A percentile compares a stretch with the other conserved stretches of the same genome.
Evolutionary conservation across 108 stramenopile species (phyloP).

Genomic region (Tribonema minus): DNA sequence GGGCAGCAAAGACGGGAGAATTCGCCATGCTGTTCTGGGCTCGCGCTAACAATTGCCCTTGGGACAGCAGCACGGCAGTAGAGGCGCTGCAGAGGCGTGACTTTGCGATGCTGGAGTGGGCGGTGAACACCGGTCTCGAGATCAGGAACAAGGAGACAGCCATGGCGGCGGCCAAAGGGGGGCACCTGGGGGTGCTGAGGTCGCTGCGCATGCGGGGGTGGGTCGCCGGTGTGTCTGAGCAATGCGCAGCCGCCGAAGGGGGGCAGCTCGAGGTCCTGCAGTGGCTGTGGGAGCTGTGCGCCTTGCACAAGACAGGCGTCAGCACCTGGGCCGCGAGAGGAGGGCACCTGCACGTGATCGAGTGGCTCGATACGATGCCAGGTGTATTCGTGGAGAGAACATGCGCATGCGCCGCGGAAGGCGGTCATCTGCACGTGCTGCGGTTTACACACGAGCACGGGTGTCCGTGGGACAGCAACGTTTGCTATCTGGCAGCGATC

Average conservation of each 20-base stretch:
- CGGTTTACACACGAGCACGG: not conserved
- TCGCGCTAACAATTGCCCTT: not conserved
- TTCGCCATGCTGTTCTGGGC: not conserved
- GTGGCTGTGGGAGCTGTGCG: too few relatives aligned
- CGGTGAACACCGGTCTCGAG: too few relatives aligned
- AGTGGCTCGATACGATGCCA: not conserved
- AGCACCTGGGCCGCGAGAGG: not conserved
- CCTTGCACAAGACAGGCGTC: too few relatives aligned
- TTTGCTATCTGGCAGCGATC: conserved; percentile 8
- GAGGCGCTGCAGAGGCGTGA: too few relatives aligned
- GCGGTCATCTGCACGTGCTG: not conserved
- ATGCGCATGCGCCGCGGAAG: not conserved
- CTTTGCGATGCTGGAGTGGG: too few relatives aligned
- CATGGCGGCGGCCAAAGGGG: not conserved
- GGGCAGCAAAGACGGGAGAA: not conserved
- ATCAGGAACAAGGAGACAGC: too few relatives aligned
- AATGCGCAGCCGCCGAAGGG: too few relatives aligned
- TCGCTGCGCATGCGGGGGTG: too few relatives aligned
- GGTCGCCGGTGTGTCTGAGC: too few relatives aligned
- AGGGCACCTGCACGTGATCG: not conserved
- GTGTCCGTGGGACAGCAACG: conserved; percentile 17
- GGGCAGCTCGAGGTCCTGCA: too few relatives aligned
- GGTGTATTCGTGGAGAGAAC: not conserved
- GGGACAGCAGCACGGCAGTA: not conserved
- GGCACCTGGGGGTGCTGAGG: not conserved